Evolutionary conservation across 2,329 filamentous ascomycete species (phyloP), one percentile per base, ranked within the genome.

Genomic region (Fusarium multiceps): DNA sequence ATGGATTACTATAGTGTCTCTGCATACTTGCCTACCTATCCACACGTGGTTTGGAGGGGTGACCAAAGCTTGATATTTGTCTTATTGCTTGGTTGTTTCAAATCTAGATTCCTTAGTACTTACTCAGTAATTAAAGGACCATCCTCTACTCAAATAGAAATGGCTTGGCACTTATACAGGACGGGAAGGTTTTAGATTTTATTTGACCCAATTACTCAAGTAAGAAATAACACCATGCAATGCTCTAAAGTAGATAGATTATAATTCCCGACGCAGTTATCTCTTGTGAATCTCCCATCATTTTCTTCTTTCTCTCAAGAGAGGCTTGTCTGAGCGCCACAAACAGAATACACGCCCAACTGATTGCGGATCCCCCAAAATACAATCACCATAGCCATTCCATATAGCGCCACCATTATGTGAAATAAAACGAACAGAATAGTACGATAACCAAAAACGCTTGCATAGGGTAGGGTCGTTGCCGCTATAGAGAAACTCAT

Each of bases 321-420:
- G 61, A 64, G 47, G 55, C 55, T 58, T 64, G 61, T 72, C 63
- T 74, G 63, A 73, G 66, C 70, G 70, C 71, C 72, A 69, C 66
- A 62, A 45, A 64, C 32, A 54, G 66, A 42, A 63, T 42, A 34
- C 59, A 32, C 45, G 25, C 63, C 46, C 45, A 63, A 45, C 28
- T 47, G 51, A 55, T 63, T 73, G 60, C 45, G 46, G 18, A 37
- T 28, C 23, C 67, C 20, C 16, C 16, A 25, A 21, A 23, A 51
- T 47, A 53, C 49, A 68, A 66, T 55, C 51, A 27, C 27, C 43
- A 25, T 68, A 53, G 34, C 51, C 55, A 66, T 62, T 55, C 67
- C 55, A 40, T 59, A 16, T 57, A 68, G 68, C 68, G 68, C 68
- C 68, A 58, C 59, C 42, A 49, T 61, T 51, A 49, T 56, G 54